phyloP scores from a whole-genome alignment of 2,329 filamentous ascomycete species.

The Venturia pyrina region DNA sequence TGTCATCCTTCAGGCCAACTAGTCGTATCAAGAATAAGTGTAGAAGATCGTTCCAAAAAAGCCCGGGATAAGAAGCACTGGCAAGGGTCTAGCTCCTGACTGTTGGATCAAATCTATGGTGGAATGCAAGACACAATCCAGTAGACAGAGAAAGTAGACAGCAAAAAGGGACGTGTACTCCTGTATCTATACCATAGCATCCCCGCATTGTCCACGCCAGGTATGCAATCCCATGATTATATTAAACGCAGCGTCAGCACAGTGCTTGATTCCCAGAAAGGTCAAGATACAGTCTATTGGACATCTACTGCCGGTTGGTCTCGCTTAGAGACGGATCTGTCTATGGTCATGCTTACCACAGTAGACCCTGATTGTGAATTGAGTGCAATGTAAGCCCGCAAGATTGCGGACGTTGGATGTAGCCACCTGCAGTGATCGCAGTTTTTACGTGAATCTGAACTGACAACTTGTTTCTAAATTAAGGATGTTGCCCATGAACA shows the following conservation, averaged over 20 bases:
- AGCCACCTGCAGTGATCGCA: too few species aligned
- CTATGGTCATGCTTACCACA: neutral
- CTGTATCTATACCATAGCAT: neutral
- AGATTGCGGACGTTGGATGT: too few species aligned
- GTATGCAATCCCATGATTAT: neutral
- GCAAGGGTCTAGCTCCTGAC: too few species aligned
- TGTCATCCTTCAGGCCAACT: neutral
- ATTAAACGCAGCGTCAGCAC: neutral
- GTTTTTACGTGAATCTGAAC: too few species aligned
- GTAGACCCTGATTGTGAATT: too few species aligned
- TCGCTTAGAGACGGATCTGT: neutral
- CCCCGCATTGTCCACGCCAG: neutral
- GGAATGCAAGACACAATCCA: neutral
- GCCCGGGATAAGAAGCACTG: neutral
- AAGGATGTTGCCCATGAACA: too few species aligned
- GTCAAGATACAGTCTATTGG: neutral
- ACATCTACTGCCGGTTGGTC: neutral
- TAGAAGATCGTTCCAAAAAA: neutral
- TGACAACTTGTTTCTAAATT: too few species aligned
- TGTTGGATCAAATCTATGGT: too few species aligned
- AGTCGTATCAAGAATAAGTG: neutral
- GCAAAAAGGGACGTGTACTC: neutral
- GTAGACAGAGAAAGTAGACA: neutral
- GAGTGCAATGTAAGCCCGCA: too few species aligned
- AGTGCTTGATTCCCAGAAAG: neutral